Evolutionary conservation across 108 stramenopile genomes (phyloP).

Genomic region (Discostella stelligeroides): DNA sequence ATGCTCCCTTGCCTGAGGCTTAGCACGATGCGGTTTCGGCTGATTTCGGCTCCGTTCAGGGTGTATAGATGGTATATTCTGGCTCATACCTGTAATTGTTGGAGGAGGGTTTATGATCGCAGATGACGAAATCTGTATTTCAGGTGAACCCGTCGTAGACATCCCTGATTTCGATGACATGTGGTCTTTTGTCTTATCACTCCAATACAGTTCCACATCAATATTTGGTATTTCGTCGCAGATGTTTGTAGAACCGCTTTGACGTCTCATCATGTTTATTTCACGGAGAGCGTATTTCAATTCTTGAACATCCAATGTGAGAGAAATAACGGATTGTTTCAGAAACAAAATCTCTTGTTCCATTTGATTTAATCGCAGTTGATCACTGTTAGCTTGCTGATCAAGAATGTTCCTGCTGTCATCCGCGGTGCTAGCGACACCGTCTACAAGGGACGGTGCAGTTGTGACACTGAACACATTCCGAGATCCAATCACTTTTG

Average conservation of each 20-base stretch:
- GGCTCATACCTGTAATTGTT: conserved; percentile 4
- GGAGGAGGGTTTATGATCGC: too few species aligned
- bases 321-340: conserved; percentile 5
- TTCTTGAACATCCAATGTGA: conserved; percentile 2
- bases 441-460: too few species aligned
- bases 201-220: conserved; percentile 37
- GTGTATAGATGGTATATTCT: conserved; percentile 41
- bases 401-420: background rate
- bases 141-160: too few species aligned
- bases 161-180: background rate
- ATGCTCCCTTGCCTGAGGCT: conserved; percentile 5
- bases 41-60: conserved; percentile 4
- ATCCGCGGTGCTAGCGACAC: background rate
- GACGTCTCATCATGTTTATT: background rate
- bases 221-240: conserved; percentile 22
- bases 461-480: background rate
- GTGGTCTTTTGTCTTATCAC: conserved; percentile 4
- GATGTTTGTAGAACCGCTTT: background rate
- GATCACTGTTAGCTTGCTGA: background rate
- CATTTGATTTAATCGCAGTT: conserved; percentile 13
- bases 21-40: background rate
- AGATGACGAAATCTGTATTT: too few species aligned
- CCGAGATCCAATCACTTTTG: background rate
- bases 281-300: background rate
- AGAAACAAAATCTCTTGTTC: conserved; percentile 18